Evolutionary conservation across 768 basidiomycete genomes (phyloP).

Genomic region (Boletus subparvulus): DNA sequence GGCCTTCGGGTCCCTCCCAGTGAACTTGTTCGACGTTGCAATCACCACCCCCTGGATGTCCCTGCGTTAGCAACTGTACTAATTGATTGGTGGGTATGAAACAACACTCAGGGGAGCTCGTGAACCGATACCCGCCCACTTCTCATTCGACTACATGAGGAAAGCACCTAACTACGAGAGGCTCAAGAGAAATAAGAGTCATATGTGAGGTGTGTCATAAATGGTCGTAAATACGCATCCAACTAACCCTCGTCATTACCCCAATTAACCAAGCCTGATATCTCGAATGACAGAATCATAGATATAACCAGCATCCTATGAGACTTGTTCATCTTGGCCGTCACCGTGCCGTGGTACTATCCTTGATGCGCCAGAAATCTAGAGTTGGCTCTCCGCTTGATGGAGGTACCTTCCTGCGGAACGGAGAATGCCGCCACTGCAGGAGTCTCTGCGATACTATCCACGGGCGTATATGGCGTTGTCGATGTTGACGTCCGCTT

Average conservation of each 20-base stretch:
- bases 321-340: no score
- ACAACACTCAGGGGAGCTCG: no score
- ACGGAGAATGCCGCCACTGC: slow-evolving; percentile 25
- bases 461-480: slow-evolving; percentile 37
- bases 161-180: not conserved
- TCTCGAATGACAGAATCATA: not conserved
- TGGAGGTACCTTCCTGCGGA: slow-evolving; percentile 34
- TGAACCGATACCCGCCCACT: no score
- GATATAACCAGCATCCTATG: not conserved
- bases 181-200: not conserved
- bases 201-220: not conserved
- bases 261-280: not conserved
- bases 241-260: not conserved
- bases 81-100: no score
- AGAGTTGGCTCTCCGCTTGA: slow-evolving; percentile 29
- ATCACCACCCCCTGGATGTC: no score
- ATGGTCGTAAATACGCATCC: not conserved
- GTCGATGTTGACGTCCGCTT: slow-evolving; percentile 42
- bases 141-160: no score
- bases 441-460: slow-evolving; percentile 32
- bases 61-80: no score
- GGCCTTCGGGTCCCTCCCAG: no score
- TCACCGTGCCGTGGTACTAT: not conserved
- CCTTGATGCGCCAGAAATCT: slow-evolving; percentile 39
- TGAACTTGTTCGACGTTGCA: no score